phyloP scores from a whole-genome alignment of 192 early-diverging fungal species.

The Glomus cerebriforme region DNA sequence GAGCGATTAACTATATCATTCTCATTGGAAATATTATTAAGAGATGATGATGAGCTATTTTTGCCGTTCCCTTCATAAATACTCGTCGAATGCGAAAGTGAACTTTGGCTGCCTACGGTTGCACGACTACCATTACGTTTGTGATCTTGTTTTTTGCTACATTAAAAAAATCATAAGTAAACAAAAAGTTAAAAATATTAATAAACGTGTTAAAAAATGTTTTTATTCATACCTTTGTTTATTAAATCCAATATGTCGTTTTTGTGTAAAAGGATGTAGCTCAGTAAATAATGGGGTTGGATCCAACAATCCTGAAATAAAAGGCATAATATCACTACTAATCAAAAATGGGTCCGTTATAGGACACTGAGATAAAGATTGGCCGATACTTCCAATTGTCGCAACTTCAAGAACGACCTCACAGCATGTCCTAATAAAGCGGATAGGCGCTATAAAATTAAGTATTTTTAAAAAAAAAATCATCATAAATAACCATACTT shows the following conservation, averaged over 20 bases:
- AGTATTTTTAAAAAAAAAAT: background rate
- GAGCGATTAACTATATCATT: background rate
- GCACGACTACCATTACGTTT: background rate
- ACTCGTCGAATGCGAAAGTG: background rate
- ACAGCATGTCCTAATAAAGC: slow-evolving; percentile 37
- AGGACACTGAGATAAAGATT: slow-evolving; percentile 35
- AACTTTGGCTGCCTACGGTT: background rate
- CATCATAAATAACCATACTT: background rate
- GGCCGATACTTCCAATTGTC: slow-evolving; percentile 42
- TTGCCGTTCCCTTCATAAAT: background rate
- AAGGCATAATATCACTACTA: slow-evolving; percentile 45
- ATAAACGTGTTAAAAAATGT: no score
- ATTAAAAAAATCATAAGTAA: background rate
- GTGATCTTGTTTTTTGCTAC: background rate
- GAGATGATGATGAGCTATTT: background rate
- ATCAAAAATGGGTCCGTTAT: slow-evolving; percentile 40
- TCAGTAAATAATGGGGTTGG: slow-evolving; percentile 34
- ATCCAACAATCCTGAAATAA: slow-evolving; percentile 36
- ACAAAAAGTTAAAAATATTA: background rate
- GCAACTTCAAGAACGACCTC: slow-evolving; percentile 46
- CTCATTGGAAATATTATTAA: background rate
- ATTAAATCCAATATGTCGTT: background rate
- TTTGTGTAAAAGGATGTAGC: slow-evolving; percentile 35
- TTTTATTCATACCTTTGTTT: background rate
- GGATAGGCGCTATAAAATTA: background rate